Evolutionary conservation across 2,329 filamentous ascomycete species (phyloP), one percentile per base, ranked within the genome.

Genomic region (Chaetomium sp.): DNA sequence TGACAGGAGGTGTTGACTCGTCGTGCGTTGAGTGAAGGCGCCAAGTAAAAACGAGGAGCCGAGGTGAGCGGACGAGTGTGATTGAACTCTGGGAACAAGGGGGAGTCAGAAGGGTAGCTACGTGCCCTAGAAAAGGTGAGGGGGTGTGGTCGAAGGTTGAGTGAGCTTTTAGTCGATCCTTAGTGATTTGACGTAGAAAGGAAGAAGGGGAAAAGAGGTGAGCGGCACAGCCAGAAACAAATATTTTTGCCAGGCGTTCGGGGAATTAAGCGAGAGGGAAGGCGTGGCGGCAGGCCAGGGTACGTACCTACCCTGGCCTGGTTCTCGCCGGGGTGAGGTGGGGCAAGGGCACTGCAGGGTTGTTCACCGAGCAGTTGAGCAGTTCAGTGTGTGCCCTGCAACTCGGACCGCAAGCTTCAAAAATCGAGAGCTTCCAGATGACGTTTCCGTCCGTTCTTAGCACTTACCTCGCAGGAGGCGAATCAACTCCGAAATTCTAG

Each of bases 21-120:
- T 70, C 63, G 62, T 67, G 66, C 67, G 65, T 50, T 50, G 55
- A 60, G 60, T 66, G 69, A 63, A 49, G 57, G 62, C 64, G 65
- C 63, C 67, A 58, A 50, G 60, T 57, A 66, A 67, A 68, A 67
- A 68, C 67, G 56, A 64, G 69, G 65, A 55, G 68, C 65, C 72
- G 76, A 78, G 16, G 42, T 57, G 42, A 62, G 49, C 50, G 21
- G 76, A 77, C 74, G 75, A 74, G 75, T 72, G 70, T 71, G 77
- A 80, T 84, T 85, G 83, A 83, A 90, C 88, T 90, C 88, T 90
- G 88, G 84, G 85, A 86, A 84, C 88, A 85, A 82, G 85, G 84
- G 83, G 86, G 83, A 82, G 81, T 81, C 81, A 78, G 79, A 83
- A 93, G 90, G 90, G 90, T 93, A 91, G 90, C 90, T 93, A 86